Evolutionary conservation across 2,329 filamentous ascomycete genomes (phyloP), one percentile per base, ranked within the genome.

Genomic region (Trichoderma oligosporum): DNA sequence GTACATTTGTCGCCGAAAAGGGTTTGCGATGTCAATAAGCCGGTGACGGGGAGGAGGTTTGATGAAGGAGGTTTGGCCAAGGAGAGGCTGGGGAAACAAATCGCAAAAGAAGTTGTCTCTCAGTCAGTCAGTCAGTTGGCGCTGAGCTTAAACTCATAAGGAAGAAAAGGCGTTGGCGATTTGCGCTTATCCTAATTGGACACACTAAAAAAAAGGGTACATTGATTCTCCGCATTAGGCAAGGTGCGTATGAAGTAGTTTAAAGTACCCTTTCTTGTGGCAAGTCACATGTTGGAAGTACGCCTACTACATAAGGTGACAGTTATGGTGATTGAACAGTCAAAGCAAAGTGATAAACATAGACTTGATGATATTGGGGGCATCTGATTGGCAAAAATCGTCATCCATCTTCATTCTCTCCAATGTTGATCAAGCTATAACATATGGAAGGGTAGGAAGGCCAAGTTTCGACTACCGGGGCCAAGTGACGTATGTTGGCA

Each of bases 131-230:
- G n/a, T n/a, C 25, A 33, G 24, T 18, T 25, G 48, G 48, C 51
- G 51, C 38, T 54, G 51, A 54, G 39, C 24, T 45, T 25, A 36
- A 45, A 46, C 29, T 55, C 33, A n/a, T n/a, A n/a, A 20, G 22
- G 18, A 52, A 22, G 48, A 58, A n/a, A n/a, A 53, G 56, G 56
- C 56, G 48, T 45, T 38, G 41, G 44, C 31, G 31, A 27, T 39
- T 33, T 29, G 48, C 56, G 56, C 56, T 53, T 58, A 42, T 36
- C 48, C 56, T 22, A 52, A 57, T 57, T 39, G 39, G 39, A 42
- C 31, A 18, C 24, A n/a, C 16, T 31, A 16, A 22, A 22, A 25
- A 42, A 46, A 20, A 45, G 31, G 24, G 53, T 56, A 56, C 53
- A 42, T 56, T 44, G 35, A 48, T 25, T 47, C 27, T 47, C 48